Evolutionary conservation across 2,329 filamentous ascomycete species (phyloP).

Genomic region (Scedosporium dehoogii): DNA sequence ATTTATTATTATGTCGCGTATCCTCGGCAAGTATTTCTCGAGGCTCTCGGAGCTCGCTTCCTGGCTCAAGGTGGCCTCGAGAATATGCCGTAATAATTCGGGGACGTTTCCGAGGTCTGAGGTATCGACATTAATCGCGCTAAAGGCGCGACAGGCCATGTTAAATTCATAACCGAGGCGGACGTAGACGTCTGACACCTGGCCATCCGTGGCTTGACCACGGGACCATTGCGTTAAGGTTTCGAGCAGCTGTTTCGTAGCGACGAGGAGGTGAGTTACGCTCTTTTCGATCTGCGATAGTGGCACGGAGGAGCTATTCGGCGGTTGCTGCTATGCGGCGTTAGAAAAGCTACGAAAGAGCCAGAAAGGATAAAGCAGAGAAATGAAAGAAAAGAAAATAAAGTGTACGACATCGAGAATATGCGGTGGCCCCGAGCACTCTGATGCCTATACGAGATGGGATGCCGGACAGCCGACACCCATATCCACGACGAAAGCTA

Average conservation of each 20-base stretch:
- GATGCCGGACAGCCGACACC: background rate
- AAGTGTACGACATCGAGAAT: background rate
- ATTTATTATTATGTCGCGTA: constrained; percentile 98
- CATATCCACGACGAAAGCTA: background rate
- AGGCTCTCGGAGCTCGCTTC: constrained; percentile 90
- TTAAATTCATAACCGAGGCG: constrained; percentile 98
- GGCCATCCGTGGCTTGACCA: constrained; percentile 78
- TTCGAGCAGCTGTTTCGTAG: constrained; percentile 94
- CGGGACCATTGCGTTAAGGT: constrained; percentile 97
- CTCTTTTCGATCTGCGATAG: constrained; percentile 98
- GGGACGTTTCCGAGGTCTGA: constrained; percentile 91
- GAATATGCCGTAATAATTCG: constrained; percentile 76
- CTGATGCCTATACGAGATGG: background rate
- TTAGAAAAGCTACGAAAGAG: background rate
- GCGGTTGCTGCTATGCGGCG: background rate
- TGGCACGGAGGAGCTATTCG: constrained; percentile 48
- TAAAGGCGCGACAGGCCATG: constrained; percentile 93
- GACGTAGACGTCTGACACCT: constrained; percentile 97
- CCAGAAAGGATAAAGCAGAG: background rate
- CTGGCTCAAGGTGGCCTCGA: constrained; percentile 93
- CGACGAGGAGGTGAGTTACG: constrained; percentile 92
- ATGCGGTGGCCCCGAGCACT: too few relatives aligned
- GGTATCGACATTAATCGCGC: constrained; percentile 93
- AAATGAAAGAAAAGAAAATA: background rate
- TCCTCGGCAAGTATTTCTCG: constrained; percentile 85